Base-by-base conservation (phyloP, 208 protist species). In the Trypanosoma melophagium region DNA sequence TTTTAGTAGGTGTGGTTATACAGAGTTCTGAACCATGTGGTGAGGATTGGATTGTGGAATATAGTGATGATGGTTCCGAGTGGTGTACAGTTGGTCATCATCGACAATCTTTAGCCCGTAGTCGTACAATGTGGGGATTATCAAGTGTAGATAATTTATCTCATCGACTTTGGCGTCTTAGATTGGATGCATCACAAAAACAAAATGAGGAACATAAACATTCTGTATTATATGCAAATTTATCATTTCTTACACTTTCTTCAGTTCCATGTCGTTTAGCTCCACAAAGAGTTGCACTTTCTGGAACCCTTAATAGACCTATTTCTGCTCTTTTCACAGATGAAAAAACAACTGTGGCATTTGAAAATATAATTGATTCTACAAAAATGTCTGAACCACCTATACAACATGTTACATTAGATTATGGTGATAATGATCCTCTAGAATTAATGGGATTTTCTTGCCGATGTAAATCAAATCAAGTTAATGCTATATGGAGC, bases 81-180 rank as follows among this genome's bases (percentile, higher is more conserved):
- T 85, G 79, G 79, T 60, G 54, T 4, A 44, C 25, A 10, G 76
- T 77, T 31, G 64, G 65, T 40, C 9, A 25, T 58, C 76, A 81
- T 45, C 24, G 35, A n/a, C 76, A 81, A 56, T 54, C 19, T n/a
- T 65, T 63, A 53, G 54, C 35, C 28, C 21, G 50, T 17, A 60
- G 71, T 53, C 62, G 51, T 0, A 70, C 79, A 47, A 72, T 60
- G 51, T 70, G 71, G 63, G 60, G 61, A 31, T 19, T 72, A 19
- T 17, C 52, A 24, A 65, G 72, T 42, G 55, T 81, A n/a, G 51
- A 38, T 13, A 9, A 54, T 52, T 28, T 44, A 12, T 70, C 71
- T 31, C 72, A 66, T 40, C 66, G 80, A 35, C 68, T 76, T 19
- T 86, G 80, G 80, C 64, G 80, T 52, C 61, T 86, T 28, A 59